phyloP scores from a whole-genome alignment of 441 rosid species.

The Corymbia citriodora region DNA sequence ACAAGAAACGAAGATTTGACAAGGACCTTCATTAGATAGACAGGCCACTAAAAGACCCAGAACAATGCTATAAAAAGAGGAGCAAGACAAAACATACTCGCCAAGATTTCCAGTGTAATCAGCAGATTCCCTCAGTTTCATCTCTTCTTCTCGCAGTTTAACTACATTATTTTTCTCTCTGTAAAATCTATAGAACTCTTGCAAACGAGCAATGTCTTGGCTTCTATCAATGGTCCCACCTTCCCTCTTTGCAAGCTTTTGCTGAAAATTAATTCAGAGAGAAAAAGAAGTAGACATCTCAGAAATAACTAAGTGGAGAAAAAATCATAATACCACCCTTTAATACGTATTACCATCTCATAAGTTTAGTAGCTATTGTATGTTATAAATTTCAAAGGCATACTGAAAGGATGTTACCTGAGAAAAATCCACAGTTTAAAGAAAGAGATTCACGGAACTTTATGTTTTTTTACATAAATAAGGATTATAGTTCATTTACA shows the following conservation, averaged over 20 bases:
- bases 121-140: constrained; percentile 73
- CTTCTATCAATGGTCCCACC: constrained; percentile 84
- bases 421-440: background rate
- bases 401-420: background rate
- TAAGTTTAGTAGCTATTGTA: background rate
- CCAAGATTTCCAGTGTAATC: constrained; percentile 54
- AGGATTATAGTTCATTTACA: background rate
- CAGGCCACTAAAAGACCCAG: background rate
- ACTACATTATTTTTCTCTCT: constrained; percentile 81
- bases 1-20: background rate
- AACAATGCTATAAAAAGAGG: background rate
- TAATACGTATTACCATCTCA: background rate
- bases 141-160: constrained; percentile 73
- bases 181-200: constrained; percentile 75
- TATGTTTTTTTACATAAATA: background rate
- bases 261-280: constrained; percentile 43
- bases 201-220: constrained; percentile 72
- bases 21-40: background rate
- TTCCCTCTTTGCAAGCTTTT: constrained; percentile 93
- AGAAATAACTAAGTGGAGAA: background rate
- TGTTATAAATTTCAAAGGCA: background rate
- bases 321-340: background rate
- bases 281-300: background rate
- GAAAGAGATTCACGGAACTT: background rate
- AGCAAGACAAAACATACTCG: constrained; percentile 53